Base-by-base conservation (phyloP, 768 basidiomycete genomes). In the Suillus alpinus region DNA sequence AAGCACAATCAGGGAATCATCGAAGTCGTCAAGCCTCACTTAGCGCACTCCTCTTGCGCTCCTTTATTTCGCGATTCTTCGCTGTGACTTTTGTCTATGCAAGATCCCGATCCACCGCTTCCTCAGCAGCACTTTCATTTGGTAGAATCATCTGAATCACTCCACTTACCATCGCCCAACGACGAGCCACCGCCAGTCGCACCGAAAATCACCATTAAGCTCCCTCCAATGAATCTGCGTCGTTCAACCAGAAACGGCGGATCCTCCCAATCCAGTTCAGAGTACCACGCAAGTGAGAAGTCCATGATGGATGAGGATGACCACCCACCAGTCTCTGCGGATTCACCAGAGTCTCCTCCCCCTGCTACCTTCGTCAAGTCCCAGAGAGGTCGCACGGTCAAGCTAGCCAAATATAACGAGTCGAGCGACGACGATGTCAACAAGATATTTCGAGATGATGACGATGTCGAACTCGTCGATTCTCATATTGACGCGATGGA, bases 331-430 rank as follows among this genome's bases (percentile, higher is more conserved):
- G 52, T 57, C 20, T 0, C 56, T 4, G 67, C 64, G 16, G 63
- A 51, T 13, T 8, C 6, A 9, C 53, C 49, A 1, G 56, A 51
- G 14, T 56, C 41, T 29, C 52, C 58, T 4, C n/a, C 59, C 10
- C 49, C 49, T n/a, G 49, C 49, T 18, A 20, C 60, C 10, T 75
- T 66, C 68, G 60, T 51, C 14, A 71, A 56, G n/a, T 66, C 79
- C 0, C 64, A 40, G 23, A 69, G 80, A 34, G 84, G 86, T 16
- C 73, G 85, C 36, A 78, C 59, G 29, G 66, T 80, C 16, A 66
- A 64, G 39, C 79, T 71, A 68, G 73, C 64, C 41, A 69, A 63
- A 6, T 85, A 84, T 68, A 71, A 68, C 10, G 84, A 86, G 71
- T 78, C 75, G 18, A 77, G 75, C 57, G 82, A 83, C 32, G 78